Evolutionary conservation across 345 rosid species (phyloP), one percentile per base, ranked within the genome.

Genomic region (Aquilaria yunnanensis): DNA sequence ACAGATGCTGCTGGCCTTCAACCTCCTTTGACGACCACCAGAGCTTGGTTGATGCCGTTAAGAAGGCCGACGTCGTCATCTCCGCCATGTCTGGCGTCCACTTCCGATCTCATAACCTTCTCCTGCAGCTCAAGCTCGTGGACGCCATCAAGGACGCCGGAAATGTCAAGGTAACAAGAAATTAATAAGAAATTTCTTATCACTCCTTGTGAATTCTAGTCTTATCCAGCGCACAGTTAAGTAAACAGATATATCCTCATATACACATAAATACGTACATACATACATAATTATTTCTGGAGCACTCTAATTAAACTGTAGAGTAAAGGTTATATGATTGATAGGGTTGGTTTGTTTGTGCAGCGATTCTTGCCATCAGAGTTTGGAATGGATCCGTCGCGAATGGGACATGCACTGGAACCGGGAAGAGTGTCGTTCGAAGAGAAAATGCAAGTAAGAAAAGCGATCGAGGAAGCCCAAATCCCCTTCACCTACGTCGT

Each of bases 301-400:
- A 23, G 23, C 23, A 23, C 23, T 23, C 23, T 23, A 23, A 23
- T 23, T 23, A 23, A 23, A 23, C 23, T 23, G 23, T 23, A 23
- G 23, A 23, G 23, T 23, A 23, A 23, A 23, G 23, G 23, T 0
- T 0, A 23, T 23, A 23, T 23, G 23, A 23, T 23, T 37, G 8
- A 37, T 37, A 0, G 5, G 5, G 43, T 37, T 0, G 8, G 8
- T 37, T 37, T 37, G 43, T 37, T 37, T 37, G 43, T 64, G 41
- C 34, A 90, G 95, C 73, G 92, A 23, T 87, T 90, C 66, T 62
- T 90, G 74, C 95, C 95, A 0, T 87, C 95, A 6, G 97, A 90
- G 60, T 90, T 85, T 58, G 97, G 97, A 2, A 87, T 79, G 73
- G 92, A 90, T 67, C 95, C 97, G 43, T 51, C 90, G 3, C 63